Base-by-base conservation (phyloP, 257 asterid species). In the Solanum lycopersicoides region DNA sequence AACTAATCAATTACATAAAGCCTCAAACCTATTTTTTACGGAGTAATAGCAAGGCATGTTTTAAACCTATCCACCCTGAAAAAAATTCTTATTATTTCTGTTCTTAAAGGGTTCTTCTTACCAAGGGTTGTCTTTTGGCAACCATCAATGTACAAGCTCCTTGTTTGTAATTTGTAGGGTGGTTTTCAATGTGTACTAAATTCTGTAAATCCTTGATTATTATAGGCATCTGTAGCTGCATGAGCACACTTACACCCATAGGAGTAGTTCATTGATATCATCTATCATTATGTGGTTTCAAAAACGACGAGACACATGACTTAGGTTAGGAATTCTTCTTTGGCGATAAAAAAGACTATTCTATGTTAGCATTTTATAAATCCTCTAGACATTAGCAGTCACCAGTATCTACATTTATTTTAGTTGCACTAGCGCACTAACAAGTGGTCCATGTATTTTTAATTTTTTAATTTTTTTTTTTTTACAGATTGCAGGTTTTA, bases 401-500 rank as follows among this genome's bases (percentile, higher is more conserved):
- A 3, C 69, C 83, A 9, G 45, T 30, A 82, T 50, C 68, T 30
- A 50, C 45, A 30, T 47, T 37, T 37, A 30, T 47, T 37, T 37
- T 37, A 80, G n/a, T 32, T 80, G 68, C 42, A 44, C 65, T 12
- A 42, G 65, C 6, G 37, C 65, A 79, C 84, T 79, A 59, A 44
- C 39, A 47, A 47, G 85, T 80, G 28, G 85, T 47, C 79, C 7
- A 15, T 72, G 28, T 76, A 47, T 47, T 45, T 41, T 41, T 8
- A 39, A 3, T 45, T 45, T 0, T 3, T 45, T 44, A n/a, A n/a
- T 44, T 9, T 35, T 82, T 35, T 5, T 77, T 15, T 28, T 74
- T 73, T 9, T 30, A 56, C 95, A 96, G 99, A 82, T 95, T 89
- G 91, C 77, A 69, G 99, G 99, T 87, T 96, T 96, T 85, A 86